Base-by-base conservation (phyloP, 2,329 filamentous ascomycete species). In the Beauveria scarabaeidicola region DNA sequence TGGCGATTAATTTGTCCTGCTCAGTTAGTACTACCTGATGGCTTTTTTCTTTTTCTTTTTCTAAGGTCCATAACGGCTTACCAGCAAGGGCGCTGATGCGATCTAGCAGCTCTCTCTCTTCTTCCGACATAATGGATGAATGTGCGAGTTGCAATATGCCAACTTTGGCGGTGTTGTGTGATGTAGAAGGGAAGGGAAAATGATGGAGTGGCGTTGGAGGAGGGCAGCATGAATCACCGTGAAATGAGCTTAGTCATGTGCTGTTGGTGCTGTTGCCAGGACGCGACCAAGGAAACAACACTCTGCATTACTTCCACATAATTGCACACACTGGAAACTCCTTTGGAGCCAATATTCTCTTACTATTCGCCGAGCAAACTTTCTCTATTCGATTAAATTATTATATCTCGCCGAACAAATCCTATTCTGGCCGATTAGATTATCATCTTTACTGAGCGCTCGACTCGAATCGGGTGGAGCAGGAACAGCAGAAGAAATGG, bases 1-100 rank as follows among this genome's bases (percentile, higher is more conserved):
- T 89, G 86, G 56, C 86, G 84, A 70, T 91, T 91, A 69, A 94
- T 93, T 73, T 89, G 87, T 65, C 88, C 88, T 91, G 64, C 10
- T 43, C 63, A 63, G 61, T 69, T 57, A 73, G 63, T 67, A 51
- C 59, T 59, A 46, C 32, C 55, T 47, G 5, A 63, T 40, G 51
- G 15, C 41, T 61, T 48, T 64, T 59, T 47, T 21, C 15, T 21
- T 9, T 57, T 62, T 46, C 36, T 41, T 40, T 43, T 36, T 13
- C 5, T 15, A 15, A 15, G 13, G 32, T 15, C 5, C 11, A 36
- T 36, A 3, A 36, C 57, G 50, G 69, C 73, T 48, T 70, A 80
- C 79, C 77, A 60, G 81, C 77, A 56, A 82, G 69, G 46, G 76
- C 75, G 66, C 77, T 73, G 68, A 85, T 85, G 64, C 75, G 76